These are phyloP conservation scores for Kazachstania viticola DNA, from an alignment of 805 yeast genomes.

Conservation along the genomic window DNA sequence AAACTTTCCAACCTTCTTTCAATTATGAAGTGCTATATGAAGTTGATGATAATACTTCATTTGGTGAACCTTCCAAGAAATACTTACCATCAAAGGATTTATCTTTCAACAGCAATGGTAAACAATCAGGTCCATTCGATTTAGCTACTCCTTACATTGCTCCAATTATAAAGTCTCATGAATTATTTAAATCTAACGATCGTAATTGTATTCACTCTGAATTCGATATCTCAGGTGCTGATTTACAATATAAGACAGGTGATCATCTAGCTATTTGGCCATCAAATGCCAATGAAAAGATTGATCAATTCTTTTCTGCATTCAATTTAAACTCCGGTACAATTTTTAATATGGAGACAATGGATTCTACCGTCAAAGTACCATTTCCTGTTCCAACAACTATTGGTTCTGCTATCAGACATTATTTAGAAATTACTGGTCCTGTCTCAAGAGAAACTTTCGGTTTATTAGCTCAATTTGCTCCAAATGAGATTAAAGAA, in stretches of 20 bases:
- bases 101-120: constrained; percentile 26
- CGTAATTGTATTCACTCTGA: constrained; percentile 88
- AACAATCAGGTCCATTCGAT: constrained; percentile 62
- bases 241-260: constrained; percentile 83
- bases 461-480: constrained; percentile 65
- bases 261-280: constrained; percentile 96
- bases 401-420: constrained; percentile 71
- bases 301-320: constrained; percentile 49
- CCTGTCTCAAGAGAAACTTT: constrained; percentile 85
- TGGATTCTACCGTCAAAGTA: constrained; percentile 55
- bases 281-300: constrained; percentile 68
- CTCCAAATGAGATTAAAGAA: constrained; percentile 52
- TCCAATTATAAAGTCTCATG: constrained; percentile 46
- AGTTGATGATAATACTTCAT: constrained; percentile 35
- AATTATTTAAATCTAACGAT: constrained; percentile 50
- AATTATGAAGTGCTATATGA: constrained; percentile 31
- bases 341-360: constrained; percentile 51
- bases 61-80: constrained; percentile 73
- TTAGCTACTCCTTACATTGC: constrained; percentile 77
- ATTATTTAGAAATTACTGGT: constrained; percentile 84
- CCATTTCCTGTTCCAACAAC: constrained; percentile 77
- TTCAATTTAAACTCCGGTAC: constrained; percentile 42
- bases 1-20: constrained; percentile 62
- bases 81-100: constrained; percentile 32
- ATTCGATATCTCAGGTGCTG: constrained; percentile 66